Evolutionary conservation across 2,329 filamentous ascomycete species (phyloP).

Genomic region (Lojkania enalia): DNA sequence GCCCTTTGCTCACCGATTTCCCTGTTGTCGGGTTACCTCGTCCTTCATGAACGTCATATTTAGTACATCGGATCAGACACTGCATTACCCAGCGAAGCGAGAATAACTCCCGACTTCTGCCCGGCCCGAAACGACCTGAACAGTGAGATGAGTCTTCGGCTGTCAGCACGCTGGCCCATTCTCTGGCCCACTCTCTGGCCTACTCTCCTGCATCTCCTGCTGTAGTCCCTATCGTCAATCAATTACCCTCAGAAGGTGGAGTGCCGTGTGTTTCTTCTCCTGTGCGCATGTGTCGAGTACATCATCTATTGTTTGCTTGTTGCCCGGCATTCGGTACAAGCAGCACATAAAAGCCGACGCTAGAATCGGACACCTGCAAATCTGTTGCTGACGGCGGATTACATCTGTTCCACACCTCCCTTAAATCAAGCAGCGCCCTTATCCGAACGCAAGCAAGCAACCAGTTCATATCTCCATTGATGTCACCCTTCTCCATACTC

Average conservation of each 20-base stretch:
- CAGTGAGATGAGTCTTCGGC: slow-evolving; percentile 2
- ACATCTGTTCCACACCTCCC: too few relatives aligned
- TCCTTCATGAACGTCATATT: not conserved
- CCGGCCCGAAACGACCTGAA: not conserved
- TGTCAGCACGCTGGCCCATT: not conserved
- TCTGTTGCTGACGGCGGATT: too few relatives aligned
- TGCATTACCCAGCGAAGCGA: not conserved
- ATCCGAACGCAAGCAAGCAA: slow-evolving; percentile 5
- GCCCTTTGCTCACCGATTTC: slow-evolving; percentile 17
- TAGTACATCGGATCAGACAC: slow-evolving; percentile 1
- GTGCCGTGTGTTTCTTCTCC: not conserved
- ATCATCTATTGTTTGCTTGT: not conserved
- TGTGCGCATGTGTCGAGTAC: not conserved
- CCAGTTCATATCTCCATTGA: slow-evolving; percentile 1
- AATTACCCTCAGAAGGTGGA: too few relatives aligned
- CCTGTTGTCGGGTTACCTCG: slow-evolving; percentile 6
- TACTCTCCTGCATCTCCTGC: not conserved
- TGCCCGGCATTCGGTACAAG: too few relatives aligned
- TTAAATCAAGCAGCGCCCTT: slow-evolving; percentile 6
- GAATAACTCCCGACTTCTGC: not conserved
- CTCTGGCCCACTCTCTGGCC: not conserved
- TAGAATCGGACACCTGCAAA: too few relatives aligned
- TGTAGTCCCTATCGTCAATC: too few relatives aligned
- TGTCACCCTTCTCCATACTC: not conserved
- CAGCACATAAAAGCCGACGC: not conserved